Conservation (phyloP, 352 stramenopile species). For the Globisporangium nagaii region DNA sequence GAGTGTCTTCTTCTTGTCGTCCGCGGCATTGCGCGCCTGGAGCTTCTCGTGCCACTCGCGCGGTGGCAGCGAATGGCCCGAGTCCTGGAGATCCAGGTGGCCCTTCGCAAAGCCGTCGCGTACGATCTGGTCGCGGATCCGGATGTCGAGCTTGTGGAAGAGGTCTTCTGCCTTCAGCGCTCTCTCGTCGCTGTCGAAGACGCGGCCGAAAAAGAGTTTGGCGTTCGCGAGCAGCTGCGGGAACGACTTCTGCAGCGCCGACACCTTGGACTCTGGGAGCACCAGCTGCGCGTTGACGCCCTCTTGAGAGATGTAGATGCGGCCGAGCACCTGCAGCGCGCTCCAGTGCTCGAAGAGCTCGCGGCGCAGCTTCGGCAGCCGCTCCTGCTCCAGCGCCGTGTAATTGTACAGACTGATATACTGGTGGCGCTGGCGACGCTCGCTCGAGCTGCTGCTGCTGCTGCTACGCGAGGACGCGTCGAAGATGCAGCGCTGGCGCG, state of each 20-base stretch:
- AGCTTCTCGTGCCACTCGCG: slow-evolving; percentile 36
- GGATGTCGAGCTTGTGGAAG: slow-evolving; percentile 85
- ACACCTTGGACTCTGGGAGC: slow-evolving; percentile 74
- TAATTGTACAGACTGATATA: slow-evolving; percentile 53
- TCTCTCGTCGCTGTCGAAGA: not conserved
- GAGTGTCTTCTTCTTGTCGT: too few relatives aligned
- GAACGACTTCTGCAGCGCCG: slow-evolving; percentile 39
- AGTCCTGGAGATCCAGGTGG: slow-evolving; percentile 20
- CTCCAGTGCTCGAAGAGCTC: slow-evolving; percentile 35
- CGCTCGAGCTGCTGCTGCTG: not conserved
- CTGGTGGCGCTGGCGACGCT: slow-evolving; percentile 6
- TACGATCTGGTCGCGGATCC: slow-evolving; percentile 87
- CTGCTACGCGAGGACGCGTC: not conserved
- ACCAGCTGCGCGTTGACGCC: slow-evolving; percentile 95
- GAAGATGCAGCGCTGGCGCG: not conserved
- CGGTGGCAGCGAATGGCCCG: slow-evolving; percentile 17
- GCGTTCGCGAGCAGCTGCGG: not conserved
- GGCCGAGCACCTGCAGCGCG: slow-evolving; percentile 39
- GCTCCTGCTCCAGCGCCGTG: slow-evolving; percentile 19
- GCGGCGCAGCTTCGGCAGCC: slow-evolving; percentile 27
- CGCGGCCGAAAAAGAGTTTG: slow-evolving; percentile 4
- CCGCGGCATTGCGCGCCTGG: slow-evolving; percentile 15
- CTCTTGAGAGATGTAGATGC: slow-evolving; percentile 92
- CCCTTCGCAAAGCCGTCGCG: slow-evolving; percentile 71
- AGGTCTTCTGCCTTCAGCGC: slow-evolving; percentile 14